These are phyloP conservation scores for Aureobasidium leucospermi DNA, from an alignment of 2,329 filamentous ascomycete species.

Conservation along the genomic window DNA sequence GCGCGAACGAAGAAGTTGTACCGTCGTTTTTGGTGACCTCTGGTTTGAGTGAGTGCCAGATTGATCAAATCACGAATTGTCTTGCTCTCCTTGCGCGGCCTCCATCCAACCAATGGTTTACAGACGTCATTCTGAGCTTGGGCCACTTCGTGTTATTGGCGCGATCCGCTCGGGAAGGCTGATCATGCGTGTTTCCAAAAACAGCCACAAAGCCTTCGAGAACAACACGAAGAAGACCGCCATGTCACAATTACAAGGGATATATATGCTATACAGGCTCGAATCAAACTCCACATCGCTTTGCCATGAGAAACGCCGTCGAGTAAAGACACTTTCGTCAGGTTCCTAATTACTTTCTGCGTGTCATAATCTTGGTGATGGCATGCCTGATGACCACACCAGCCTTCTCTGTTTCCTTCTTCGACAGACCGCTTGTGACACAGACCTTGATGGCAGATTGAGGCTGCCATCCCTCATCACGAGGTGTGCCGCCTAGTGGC, in stretches of 20 bases:
- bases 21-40: not conserved
- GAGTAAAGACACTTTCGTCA: not conserved
- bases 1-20: not conserved
- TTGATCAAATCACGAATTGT: too few relatives aligned
- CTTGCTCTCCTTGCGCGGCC: too few relatives aligned
- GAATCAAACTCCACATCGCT: not conserved
- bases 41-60: not conserved
- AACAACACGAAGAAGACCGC: too few relatives aligned
- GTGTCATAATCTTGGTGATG: conserved; percentile 79
- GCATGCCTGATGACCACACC: conserved; percentile 82
- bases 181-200: too few relatives aligned
- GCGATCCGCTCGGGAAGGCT: too few relatives aligned
- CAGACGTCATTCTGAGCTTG: too few relatives aligned
- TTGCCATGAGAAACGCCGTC: not conserved
- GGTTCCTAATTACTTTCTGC: conserved; percentile 24
- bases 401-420: conserved; percentile 94
- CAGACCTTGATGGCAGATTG: conserved; percentile 85
- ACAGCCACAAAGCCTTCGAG: too few relatives aligned
- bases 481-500: conserved; percentile 51
- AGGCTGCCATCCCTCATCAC: conserved; percentile 60
- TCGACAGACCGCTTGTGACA: conserved; percentile 76
- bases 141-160: too few relatives aligned
- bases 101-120: too few relatives aligned
- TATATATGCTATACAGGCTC: not conserved
- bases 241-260: not conserved